phyloP scores from a whole-genome alignment of 2,329 filamentous ascomycete species.

The Neofusicoccum laricinum region DNA sequence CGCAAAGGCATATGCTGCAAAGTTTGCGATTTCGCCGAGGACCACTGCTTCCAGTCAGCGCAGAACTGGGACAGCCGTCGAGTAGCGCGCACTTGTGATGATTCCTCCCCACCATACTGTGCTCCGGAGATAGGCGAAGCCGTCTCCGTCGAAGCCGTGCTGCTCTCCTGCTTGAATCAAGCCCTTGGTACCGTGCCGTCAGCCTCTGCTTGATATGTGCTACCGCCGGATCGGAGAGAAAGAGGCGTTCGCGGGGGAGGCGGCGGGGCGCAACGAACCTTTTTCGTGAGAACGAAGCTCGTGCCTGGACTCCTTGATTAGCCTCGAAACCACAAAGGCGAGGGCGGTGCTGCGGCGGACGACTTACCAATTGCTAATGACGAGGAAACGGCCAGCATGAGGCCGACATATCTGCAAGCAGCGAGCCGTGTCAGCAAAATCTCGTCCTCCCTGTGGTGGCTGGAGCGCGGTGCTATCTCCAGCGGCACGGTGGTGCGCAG shows the following conservation, averaged over 20 bases:
- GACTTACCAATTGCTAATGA: constrained; percentile 38
- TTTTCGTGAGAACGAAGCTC: constrained; percentile 99
- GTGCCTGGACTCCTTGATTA: constrained; percentile 58
- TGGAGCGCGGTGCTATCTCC: not conserved
- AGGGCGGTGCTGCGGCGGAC: not conserved
- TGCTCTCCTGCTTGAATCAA: constrained; percentile 85
- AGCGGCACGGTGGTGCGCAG: not conserved
- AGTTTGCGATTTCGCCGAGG: constrained; percentile 92
- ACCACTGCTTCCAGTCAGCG: constrained; percentile 61
- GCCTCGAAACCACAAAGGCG: not conserved
- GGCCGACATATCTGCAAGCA: constrained; percentile 37
- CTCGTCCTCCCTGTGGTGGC: not conserved
- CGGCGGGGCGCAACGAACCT: constrained; percentile 56
- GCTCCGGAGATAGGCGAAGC: constrained; percentile 88
- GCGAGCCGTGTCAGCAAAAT: not conserved
- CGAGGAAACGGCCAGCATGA: constrained; percentile 39
- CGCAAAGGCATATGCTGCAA: constrained; percentile 96
- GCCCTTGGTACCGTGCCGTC: constrained; percentile 54
- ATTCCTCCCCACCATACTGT: constrained; percentile 99
- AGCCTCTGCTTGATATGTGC: constrained; percentile 16
- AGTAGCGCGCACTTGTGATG: constrained; percentile 65
- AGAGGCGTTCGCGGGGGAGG: not conserved
- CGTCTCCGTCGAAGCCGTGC: constrained; percentile 95
- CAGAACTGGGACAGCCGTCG: not conserved
- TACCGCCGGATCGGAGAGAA: not conserved